Base-by-base conservation (phyloP, 2,329 filamentous ascomycete genomes). In the Biscogniauxia mediterranea region DNA sequence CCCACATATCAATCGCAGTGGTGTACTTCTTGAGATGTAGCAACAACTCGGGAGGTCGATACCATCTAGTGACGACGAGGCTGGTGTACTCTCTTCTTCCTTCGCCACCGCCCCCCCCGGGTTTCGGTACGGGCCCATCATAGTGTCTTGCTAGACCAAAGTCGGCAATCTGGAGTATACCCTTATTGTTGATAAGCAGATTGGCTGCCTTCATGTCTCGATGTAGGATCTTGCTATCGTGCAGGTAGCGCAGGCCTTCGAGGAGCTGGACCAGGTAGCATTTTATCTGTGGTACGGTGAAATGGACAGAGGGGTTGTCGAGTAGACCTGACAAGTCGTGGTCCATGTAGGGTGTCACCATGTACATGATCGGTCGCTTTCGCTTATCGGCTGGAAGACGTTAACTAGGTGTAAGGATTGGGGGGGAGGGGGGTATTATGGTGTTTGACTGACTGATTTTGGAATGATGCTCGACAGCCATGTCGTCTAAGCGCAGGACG, bases 191-290 rank as follows among this genome's bases (percentile, higher is more conserved):
- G 77, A 99, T 99, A 61, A 99, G 85, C 32, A 99, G 83, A 74
- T 99, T 99, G 71, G 95, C 95, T 1, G 95, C 95, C 80, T 99
- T 99, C 93, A 99, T 98, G 72, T 99, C 95, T 73, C 95, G 89
- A 75, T 99, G 95, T 23, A 99, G 81, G 66, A 99, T 98, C 70
- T 90, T 85, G 72, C 85, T 92, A 64, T 93, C 91, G 79, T 99
- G 95, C 52, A 99, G 83, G 77, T 98, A 99, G 64, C 87, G 85
- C 46, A 97, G 82, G 2, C 95, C 95, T 72, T 97, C 89, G 56
- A 99, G 85, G 28, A 99, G 83, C 75, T 99, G 95, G 62, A 95
- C 80, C 85, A 99, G 89, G 77, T 99, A 99, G 79, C 95, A 99
- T 77, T 99, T 99, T 77, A 98, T 96, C 75, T 98, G 93, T 4